Evolutionary conservation across 768 basidiomycete genomes (phyloP), one percentile per base, ranked within the genome.

Genomic region (Pleurotus tuber-regium): DNA sequence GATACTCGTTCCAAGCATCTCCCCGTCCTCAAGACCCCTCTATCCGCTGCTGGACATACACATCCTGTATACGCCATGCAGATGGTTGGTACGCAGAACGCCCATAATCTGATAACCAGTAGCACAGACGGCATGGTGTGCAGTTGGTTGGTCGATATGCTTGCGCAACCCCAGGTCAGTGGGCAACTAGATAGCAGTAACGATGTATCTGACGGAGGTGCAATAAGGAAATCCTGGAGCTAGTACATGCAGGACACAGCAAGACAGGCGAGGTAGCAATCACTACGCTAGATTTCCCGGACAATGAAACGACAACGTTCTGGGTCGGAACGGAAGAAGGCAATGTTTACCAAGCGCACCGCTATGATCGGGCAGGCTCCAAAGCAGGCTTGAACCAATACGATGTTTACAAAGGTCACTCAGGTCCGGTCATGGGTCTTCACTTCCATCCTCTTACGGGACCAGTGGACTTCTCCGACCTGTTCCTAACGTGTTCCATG

Each of bases 241-340:
- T 99, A 2, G 70, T 88, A 3, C 92, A 95, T 58, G 79, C 87
- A 1, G 92, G 90, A 0, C 95, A 98, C 65, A 92, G 87, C 73
- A 98, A 98, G 74, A 98, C 97, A 0, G 90, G 89, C 39, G 97
- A 99, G 66, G 94, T 99, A 2, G 87, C 94, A 2, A 89, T 98
- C 55, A 98, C 97, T 0, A 81, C 87, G 0, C 77, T 98, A 26
- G 92, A 96, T 64, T 98, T 98, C 70, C 93, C 96, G 0, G 87
- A 91, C 60, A 95, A 92, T 63, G 97, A 98, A 69, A 96, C 95
- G 2, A 90, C 94, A 1, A 92, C 93, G 9, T 97, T 98, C 72
- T 96, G 89, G 85, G 89, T 97, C 18, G 97, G 97, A 0, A 99
- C 97, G 3, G 97, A 99, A 67, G 97, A 99, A 71, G 97, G 97